Evolutionary conservation across 164 flowering plant genomes (phyloP), one percentile per base, ranked within the genome.

Genomic region (Vitis rotundifolia): DNA sequence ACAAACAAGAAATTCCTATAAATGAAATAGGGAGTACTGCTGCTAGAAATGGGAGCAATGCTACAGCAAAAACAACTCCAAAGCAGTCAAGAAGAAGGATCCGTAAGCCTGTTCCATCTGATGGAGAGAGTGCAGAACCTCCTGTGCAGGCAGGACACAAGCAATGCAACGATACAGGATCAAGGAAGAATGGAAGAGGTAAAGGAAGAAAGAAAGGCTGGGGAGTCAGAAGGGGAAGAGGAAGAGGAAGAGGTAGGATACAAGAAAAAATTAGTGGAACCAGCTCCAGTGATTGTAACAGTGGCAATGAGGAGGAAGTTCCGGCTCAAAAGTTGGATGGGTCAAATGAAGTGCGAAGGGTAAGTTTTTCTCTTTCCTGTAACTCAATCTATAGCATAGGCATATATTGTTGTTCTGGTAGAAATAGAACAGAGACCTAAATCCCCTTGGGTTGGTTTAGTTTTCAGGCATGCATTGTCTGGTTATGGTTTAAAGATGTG

Each of bases 281-380:
- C 56, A 82, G 86, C 76, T 69, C 83, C 57, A 66, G 66, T 72
- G 81, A 83, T 56, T 72, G 52, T 49, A 49, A 61, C 8, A 31
- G 64, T 68, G 68, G 75, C 47, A 59, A 61, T 59, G 81, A 66
- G 29, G 70, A 62, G 67, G 76, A 78, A 59, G 29, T 64, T 53
- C 72, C 65, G 29, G 66, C 8, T 57, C 77, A 81, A 29, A 73
- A 65, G 29, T 66, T 62, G 19, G 77, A 77, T 58, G 73, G 49
- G 18, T 59, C 67, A 15, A 68, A 48, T 48, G 71, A 68, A 79
- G 70, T 85, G 66, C 89, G 93, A 29, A 76, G 85, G 88, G 97
- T 92, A 83, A 79, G 85, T 59, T 63, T 59, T 11, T 54, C 11
- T 47, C 7, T 48, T 28, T 31, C 18, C 19, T 15, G 60, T 60